Base-by-base conservation (phyloP, 2,329 filamentous ascomycete genomes). In the Fusarium praegraminearum region DNA sequence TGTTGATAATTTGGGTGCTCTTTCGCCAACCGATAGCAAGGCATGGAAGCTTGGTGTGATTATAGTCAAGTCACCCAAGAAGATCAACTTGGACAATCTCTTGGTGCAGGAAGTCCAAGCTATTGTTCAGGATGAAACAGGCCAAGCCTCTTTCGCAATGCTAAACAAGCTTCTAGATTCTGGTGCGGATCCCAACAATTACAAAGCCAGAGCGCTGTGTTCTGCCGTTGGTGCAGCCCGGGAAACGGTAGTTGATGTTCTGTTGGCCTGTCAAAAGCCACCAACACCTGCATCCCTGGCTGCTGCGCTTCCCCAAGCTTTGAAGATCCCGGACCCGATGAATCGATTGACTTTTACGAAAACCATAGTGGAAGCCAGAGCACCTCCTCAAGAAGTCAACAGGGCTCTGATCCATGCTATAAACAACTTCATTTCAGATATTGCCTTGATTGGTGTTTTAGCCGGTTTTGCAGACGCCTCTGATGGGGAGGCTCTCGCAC, bases 171-270 rank as follows among this genome's bases (percentile, higher is more conserved):
- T 89, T 0, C 73, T 90, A 2, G 78, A 81, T 2, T 79, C 82
- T 2, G 85, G 86, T 1, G 87, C 87, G 3, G 83, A 88, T 47
- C 78, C 87, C n/a, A 88, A 89, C 65, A 79, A 81, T 2, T 80
- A 83, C 59, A 83, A 86, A 28, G 86, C 82, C 1, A 81, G 83
- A 2, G 82, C 86, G 0, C 75, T 90, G 1, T 84, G 84, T 54
- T 79, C 80, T 55, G 85, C 86, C 7, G 82, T 89, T 4, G 81
- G 81, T 20, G 81, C 80, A 2, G 81, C 82, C 16, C 80, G 84
- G 45, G 75, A 78, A 1, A 78, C 79, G 7, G 75, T 89, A 10
- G 81, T 83, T 12, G 85, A 87, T 43, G 73, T 86, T 24, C 73
- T 90, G 4, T 81, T 89, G 47, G 74, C 76, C 6, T 75, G 76